phyloP scores from a whole-genome alignment of 108 stramenopile genomes.

The Seminavis robusta region DNA sequence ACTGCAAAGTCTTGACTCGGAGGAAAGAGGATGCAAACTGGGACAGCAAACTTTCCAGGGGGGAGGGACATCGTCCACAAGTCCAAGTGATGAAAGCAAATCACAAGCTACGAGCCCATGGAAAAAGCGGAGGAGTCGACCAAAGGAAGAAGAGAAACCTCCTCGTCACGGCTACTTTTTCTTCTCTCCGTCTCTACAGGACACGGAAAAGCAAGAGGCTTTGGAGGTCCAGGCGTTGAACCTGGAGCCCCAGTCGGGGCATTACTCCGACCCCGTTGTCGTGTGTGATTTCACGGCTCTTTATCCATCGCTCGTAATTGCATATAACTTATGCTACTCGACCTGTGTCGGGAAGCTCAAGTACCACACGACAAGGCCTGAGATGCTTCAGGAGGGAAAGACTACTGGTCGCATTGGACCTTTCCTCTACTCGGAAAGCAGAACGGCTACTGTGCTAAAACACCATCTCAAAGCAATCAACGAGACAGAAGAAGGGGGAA shows the following conservation, averaged over 20 bases:
- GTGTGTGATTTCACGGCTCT: constrained; percentile 97
- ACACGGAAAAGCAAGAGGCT: constrained; percentile 82
- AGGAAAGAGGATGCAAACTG: constrained; percentile 76
- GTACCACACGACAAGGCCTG: constrained; percentile 77
- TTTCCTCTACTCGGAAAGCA: constrained; percentile 63
- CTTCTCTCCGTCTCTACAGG: constrained; percentile 74
- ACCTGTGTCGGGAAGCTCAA: constrained; percentile 85
- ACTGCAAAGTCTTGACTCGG: constrained; percentile 73
- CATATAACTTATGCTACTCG: constrained; percentile 96
- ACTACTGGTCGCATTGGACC: constrained; percentile 61
- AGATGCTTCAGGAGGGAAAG: constrained; percentile 58
- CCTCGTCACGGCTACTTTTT: constrained; percentile 67
- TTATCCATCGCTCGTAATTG: constrained; percentile 97
- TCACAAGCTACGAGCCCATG: constrained; percentile 82
- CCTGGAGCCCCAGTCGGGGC: constrained; percentile 86
- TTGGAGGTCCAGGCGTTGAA: constrained; percentile 86
- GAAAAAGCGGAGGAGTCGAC: constrained; percentile 51
- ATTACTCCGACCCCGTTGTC: constrained; percentile 92
- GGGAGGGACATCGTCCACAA: constrained; percentile 17
- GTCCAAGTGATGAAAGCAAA: constrained; percentile 33
- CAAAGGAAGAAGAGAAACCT: constrained; percentile 2
- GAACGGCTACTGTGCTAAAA: constrained; percentile 66
- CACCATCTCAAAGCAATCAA: constrained; percentile 72
- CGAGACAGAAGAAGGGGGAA: neutral
- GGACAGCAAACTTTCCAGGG: constrained; percentile 21